Evolutionary conservation across 352 stramenopile genomes (phyloP), one percentile per base, ranked within the genome.

Genomic region (Pythium aristosporum): DNA sequence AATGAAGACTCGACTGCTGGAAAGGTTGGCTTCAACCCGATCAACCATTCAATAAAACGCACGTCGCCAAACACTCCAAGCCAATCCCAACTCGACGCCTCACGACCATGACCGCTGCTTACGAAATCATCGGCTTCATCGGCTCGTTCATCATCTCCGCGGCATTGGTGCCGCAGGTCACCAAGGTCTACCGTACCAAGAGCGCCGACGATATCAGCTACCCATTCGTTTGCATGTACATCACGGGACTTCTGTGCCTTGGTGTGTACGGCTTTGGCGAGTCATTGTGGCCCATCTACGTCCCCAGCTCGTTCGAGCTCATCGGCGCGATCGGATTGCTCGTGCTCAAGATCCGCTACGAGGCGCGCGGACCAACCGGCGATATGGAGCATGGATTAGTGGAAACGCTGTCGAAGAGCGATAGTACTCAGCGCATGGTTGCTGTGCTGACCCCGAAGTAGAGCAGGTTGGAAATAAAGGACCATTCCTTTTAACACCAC

Each of bases 81-180:
- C 3, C 6, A 39, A 39, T 10, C 6, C 34, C 44, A n/a, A 50
- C 44, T 50, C 44, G 10, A 30, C 44, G 8, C 16, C 42, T 30
- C 10, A 9, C 10, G 6, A 61, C 25, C 28, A 61, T 61, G 55
- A 36, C 30, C 1, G 50, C 39, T 2, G 56, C 46, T 4, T 86
- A 63, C 72, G 70, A 86, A 54, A 68, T 82, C 43, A 36, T 89
- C 28, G 80, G 80, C 12, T 65, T 89, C 41, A 66, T 86, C 20
- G 78, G 76, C 34, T 87, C 76, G 36, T 82, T 84, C 66, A 65
- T 87, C 61, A 79, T 83, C 39, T 82, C 76, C 11, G 70, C 68
- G 7, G 72, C 74, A 50, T 72, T 87, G 13, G 61, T 85, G 6
- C 80, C 80, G 8, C 76, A 86, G 55, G 79, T 89, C 47, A 13